Base-by-base conservation (phyloP, 495 filamentous ascomycete genomes). In the Jackrogersella multiformis region DNA sequence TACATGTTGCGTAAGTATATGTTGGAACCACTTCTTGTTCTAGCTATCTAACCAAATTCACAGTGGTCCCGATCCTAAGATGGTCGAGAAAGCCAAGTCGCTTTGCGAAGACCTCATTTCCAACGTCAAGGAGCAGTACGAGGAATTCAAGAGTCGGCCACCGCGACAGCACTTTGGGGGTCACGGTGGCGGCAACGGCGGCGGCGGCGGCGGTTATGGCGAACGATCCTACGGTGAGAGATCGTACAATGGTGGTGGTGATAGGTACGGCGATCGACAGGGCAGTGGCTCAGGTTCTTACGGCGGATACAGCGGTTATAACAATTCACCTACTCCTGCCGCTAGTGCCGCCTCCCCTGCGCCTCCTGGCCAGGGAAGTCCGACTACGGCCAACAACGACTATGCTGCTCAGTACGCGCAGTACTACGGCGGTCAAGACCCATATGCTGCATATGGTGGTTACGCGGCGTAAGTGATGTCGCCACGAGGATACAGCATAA, bases 371-470 rank as follows among this genome's bases (percentile, higher is more conserved):
- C 74, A 76, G 15, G 64, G 60, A 49, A 78, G 68, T 60, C 73
- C 82, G 0, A 70, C 73, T 8, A 77, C 76, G 4, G 78, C 85
- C 38, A 69, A 42, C 35, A 74, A 79, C 54, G 83, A 80, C 68
- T 96, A 96, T 74, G 86, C 85, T 45, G 89, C 91, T 21, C 90
- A 93, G 56, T 96, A 97, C 75, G 91, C 92, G 16, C 91, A 93
- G 77, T 94, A 94, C 67, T 92, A 93, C 69, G 81, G 81, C 36
- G 81, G 85, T 35, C 78, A 80, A 60, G 95, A 99, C 67, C 94
- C 94, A 0, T 99, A 97, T 74, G 93, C 92, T 3, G 89, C 91
- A 24, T 97, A 96, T 64, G 95, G 95, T 58, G 95, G 95, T 23
- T 95, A 95, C 72, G 78, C 79, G 53, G 83, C 84, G 71, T 84